Percentiles rank a stretch among this genome's conserved stretches.
Conservation (phyloP, 371 early-diverging fungal genomes). For the Amoeboaphelidium protococcarum region DNA sequence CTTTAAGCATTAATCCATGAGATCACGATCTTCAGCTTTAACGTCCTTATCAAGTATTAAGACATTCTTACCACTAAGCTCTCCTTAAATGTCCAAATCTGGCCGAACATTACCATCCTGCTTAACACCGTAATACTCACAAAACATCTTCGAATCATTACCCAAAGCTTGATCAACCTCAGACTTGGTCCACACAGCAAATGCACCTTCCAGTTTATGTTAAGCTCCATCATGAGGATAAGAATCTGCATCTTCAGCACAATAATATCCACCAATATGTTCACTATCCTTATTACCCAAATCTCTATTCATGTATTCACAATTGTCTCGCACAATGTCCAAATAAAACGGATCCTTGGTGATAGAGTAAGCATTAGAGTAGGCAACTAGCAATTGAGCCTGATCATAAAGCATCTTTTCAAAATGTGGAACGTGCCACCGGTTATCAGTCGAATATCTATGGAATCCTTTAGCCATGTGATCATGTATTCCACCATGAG, state of each 20-base stretch:
- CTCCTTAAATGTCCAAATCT: constrained; percentile 27
- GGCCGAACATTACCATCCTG: constrained; percentile 26
- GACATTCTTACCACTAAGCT: constrained; percentile 28
- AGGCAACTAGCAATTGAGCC: constrained; percentile 26
- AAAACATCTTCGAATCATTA: constrained; percentile 14
- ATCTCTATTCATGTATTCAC: constrained; percentile 23
- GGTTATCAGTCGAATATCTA: constrained; percentile 15
- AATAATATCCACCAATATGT: constrained; percentile 37
- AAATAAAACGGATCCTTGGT: constrained; percentile 19
- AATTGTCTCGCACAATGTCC: constrained; percentile 19
- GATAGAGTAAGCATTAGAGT: constrained; percentile 17
- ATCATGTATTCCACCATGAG: constrained; percentile 31
- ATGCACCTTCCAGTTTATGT: constrained; percentile 33
- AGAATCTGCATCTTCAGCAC: constrained; percentile 44
- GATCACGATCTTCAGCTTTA: constrained; percentile 8
- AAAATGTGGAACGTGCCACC: constrained; percentile 23
- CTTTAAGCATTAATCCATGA: constrained; percentile 9
- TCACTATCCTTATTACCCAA: constrained; percentile 13
- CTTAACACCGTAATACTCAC: constrained; percentile 19
- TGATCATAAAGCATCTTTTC: constrained; percentile 40
- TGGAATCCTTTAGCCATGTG: constrained; percentile 32
- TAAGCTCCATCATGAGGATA: constrained; percentile 13
- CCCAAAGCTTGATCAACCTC: constrained; percentile 20
- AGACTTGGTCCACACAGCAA: constrained; percentile 26
- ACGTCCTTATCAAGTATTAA: constrained; percentile 15